Percentiles rank a stretch among this genome's conserved stretches.
Conservation (phyloP, 1,139 yeast species). For the Protomyces arabidopsidicola region DNA sequence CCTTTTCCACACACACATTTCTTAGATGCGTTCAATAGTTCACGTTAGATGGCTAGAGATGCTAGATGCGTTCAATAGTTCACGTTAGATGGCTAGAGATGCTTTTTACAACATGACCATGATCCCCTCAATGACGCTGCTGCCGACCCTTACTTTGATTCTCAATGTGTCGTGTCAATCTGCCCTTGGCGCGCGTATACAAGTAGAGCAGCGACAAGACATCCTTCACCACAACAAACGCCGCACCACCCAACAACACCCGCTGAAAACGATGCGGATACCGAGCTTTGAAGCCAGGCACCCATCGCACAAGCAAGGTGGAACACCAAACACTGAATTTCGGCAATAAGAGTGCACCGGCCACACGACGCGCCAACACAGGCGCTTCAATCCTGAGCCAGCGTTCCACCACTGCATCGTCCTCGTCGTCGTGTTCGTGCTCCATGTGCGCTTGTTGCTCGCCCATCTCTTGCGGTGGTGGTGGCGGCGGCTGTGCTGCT, state of each 20-base stretch:
- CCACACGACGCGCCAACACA: conserved; percentile 22
- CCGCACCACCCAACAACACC: conserved; percentile 19
- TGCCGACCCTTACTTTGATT: neutral
- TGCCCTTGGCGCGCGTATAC: conserved; percentile 24
- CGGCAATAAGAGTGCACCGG: conserved; percentile 26
- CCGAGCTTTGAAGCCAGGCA: conserved; percentile 4
- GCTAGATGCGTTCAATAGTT: too few species aligned
- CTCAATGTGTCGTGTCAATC: conserved; percentile 18
- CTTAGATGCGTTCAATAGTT: too few species aligned
- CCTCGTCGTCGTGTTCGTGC: conserved; percentile 4
- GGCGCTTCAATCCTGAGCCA: conserved; percentile 26
- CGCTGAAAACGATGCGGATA: conserved; percentile 21
- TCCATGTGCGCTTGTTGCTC: neutral
- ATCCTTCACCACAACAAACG: conserved; percentile 18
- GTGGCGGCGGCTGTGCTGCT: neutral
- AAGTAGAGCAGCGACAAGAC: conserved; percentile 11
- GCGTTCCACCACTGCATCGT: conserved; percentile 21
- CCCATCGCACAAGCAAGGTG: neutral
- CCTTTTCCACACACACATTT: neutral
- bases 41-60: too few species aligned
- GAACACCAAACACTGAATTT: conserved; percentile 11
- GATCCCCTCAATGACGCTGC: neutral
- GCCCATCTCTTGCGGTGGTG: neutral
- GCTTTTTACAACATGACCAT: too few species aligned
- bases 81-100: too few species aligned